A percentile compares a stretch with the other conserved stretches of the same genome.
phyloP scores from a whole-genome alignment of 768 basidiomycete genomes.

The Chiua virens region DNA sequence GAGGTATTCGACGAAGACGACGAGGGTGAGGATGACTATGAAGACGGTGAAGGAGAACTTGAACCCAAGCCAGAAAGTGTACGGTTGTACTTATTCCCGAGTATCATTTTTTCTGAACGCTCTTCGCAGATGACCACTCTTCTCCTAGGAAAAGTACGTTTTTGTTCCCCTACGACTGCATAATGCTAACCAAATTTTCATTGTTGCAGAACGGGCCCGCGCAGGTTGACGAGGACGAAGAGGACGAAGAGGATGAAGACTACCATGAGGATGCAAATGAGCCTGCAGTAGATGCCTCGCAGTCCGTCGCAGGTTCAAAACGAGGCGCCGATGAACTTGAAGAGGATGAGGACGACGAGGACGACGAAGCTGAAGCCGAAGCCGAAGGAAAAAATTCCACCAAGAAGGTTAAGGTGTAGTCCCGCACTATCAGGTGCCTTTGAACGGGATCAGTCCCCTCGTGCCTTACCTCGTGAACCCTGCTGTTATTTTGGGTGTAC shows the following conservation, averaged over 20 bases:
- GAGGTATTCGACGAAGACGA: slow-evolving; percentile 27
- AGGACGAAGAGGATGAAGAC: slow-evolving; percentile 24
- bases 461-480: background rate
- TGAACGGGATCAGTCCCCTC: background rate
- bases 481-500: background rate
- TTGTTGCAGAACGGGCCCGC: slow-evolving; percentile 17
- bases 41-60: background rate
- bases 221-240: slow-evolving; percentile 13
- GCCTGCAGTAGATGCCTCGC: slow-evolving; percentile 6
- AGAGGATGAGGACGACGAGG: slow-evolving; percentile 17
- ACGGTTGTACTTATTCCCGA: background rate
- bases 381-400: slow-evolving; percentile 3
- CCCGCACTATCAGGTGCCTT: background rate
- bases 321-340: slow-evolving; percentile 24
- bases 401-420: slow-evolving; percentile 30
- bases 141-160: slow-evolving; percentile 21
- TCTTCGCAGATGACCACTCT: slow-evolving; percentile 24
- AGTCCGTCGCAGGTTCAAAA: slow-evolving; percentile 21
- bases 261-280: slow-evolving; percentile 12
- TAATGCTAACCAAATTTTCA: background rate
- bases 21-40: slow-evolving; percentile 1
- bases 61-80: slow-evolving; percentile 12
- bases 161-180: background rate
- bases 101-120: background rate
- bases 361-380: slow-evolving; percentile 1